Base-by-base conservation (phyloP, 148 eudicot species). In the Spergularia bocconei region DNA sequence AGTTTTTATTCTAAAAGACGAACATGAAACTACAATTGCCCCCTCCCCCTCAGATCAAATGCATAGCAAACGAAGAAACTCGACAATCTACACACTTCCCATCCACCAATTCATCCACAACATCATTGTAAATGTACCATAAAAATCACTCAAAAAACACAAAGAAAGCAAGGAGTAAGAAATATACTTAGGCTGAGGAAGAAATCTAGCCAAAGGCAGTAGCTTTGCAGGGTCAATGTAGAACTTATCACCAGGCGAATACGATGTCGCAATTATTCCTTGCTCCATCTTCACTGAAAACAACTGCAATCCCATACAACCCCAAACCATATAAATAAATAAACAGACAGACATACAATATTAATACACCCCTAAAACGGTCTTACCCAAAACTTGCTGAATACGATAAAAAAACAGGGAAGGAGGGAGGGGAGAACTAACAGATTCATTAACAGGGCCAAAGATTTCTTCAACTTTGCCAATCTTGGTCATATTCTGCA, bases 391-490 rank as follows among this genome's bases (percentile, higher is more conserved):
- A 62, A 55, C 3, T 41, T 0, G 12, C 11, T 41, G 23, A 25
- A 14, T 17, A 8, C 12, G 17, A 33, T 0, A 52, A 12, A 7
- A 6, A 11, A 29, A 29, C 36, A 29, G 36, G 36, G 48, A 44
- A 5, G 10, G 8, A 44, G 8, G 4, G 48, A 44, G 48, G 8
- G 10, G 10, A 44, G 39, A 50, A 76, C 92, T 89, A 59, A 95
- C 97, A 66, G 97, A 90, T 87, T 90, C 92, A 76, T 92, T 92
- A 67, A 95, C 90, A 25, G 98, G 97, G 7, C 98, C 98, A 54
- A 95, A 92, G 16, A 95, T 95, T 69, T 95, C 97, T 66, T 91
- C 98, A 23, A 91, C 98, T 84, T 87, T 93, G 59, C 98, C 98
- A 71, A 93, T 93, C 61, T 88, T 88, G 36, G 97, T 91, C 84